These are phyloP conservation scores for Gynochthodes officinalis DNA, from an alignment of 257 asterid genomes.

Conservation along the genomic window DNA sequence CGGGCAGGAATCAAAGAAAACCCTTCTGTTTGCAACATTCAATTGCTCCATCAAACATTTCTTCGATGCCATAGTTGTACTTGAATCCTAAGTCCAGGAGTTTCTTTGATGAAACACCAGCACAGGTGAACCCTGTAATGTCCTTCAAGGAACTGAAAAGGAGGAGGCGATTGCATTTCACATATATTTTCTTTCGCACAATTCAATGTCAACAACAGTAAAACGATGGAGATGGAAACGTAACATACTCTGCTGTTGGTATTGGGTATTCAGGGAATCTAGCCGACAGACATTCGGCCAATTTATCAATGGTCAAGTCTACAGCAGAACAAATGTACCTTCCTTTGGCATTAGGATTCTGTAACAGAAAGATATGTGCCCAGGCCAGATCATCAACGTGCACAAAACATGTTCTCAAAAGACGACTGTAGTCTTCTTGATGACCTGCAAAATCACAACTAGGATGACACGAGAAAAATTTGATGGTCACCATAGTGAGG, in stretches of 20 bases:
- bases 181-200: too few species aligned
- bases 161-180: too few species aligned
- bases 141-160: conserved; percentile 22
- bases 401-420: conserved; percentile 22
- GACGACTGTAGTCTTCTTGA: conserved; percentile 11
- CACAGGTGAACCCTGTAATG: background rate
- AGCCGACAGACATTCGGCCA: conserved; percentile 29
- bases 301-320: conserved; percentile 28
- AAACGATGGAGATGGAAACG: too few species aligned
- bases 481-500: background rate
- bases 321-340: conserved; percentile 38
- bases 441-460: too few species aligned
- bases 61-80: conserved; percentile 39
- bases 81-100: conserved; percentile 44
- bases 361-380: conserved; percentile 50
- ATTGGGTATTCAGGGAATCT: conserved; percentile 43
- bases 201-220: too few species aligned
- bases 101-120: conserved; percentile 30
- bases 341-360: conserved; percentile 43
- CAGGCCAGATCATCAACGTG: conserved; percentile 53
- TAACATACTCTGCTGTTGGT: conserved; percentile 43
- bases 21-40: conserved; percentile 43
- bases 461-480: background rate
- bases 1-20: too few species aligned
- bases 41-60: conserved; percentile 53